phyloP scores from a whole-genome alignment of 2,329 filamentous ascomycete genomes.

The Ophiostoma sp. region DNA sequence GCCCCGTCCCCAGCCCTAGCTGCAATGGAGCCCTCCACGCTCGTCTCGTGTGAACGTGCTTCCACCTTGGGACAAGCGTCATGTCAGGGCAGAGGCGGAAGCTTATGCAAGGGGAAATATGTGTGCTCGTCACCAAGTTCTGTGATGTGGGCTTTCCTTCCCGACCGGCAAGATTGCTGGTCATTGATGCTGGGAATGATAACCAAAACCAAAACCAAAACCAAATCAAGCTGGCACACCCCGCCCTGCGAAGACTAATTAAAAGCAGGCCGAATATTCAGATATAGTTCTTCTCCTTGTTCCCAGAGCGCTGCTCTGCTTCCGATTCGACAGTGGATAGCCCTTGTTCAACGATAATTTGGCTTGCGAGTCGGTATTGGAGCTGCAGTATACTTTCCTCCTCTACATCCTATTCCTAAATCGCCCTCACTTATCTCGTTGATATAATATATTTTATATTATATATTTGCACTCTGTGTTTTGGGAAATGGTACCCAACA shows the following conservation, averaged over 20 bases:
- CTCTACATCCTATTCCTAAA: not conserved
- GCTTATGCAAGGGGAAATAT: conserved; percentile 3
- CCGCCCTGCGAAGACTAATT: too few species aligned
- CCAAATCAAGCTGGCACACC: not conserved
- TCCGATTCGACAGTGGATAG: not conserved
- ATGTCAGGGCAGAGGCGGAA: not conserved
- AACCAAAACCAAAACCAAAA: not conserved
- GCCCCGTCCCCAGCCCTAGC: not conserved
- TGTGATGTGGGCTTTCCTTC: too few species aligned
- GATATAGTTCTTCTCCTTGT: not conserved
- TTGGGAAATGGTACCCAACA: too few species aligned
- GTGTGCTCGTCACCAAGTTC: not conserved
- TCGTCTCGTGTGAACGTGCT: not conserved
- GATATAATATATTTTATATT: not conserved
- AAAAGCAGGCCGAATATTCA: not conserved
- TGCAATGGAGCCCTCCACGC: not conserved
- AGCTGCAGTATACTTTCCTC: not conserved
- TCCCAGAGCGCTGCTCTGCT: not conserved
- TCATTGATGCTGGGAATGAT: not conserved
- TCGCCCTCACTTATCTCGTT: not conserved
- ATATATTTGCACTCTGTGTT: not conserved
- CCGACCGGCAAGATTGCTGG: too few species aligned
- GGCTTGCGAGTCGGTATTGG: not conserved
- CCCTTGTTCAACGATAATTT: not conserved
- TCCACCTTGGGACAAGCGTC: not conserved